phyloP scores from a whole-genome alignment of 257 asterid species.

The Jacaranda copaia region DNA sequence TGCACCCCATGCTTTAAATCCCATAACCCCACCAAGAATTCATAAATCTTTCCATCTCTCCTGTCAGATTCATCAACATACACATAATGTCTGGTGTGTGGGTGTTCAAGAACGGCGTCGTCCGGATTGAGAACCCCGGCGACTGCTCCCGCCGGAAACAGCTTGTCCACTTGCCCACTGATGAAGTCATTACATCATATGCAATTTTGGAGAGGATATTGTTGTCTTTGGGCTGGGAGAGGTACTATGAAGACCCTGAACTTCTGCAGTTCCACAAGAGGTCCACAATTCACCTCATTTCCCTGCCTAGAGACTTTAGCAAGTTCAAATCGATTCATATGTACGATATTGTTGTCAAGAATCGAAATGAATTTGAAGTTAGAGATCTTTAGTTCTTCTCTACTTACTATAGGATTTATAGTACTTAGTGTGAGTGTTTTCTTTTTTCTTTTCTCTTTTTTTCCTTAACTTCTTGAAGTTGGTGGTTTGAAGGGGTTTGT shows the following conservation, averaged over 20 bases:
- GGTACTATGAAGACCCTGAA: constrained; percentile 73
- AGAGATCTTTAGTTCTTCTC: constrained; percentile 36
- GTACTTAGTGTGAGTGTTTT: background rate
- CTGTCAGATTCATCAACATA: background rate
- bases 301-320: constrained; percentile 72
- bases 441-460: background rate
- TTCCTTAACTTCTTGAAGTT: background rate
- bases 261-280: constrained; percentile 75
- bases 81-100: constrained; percentile 67
- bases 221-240: constrained; percentile 70
- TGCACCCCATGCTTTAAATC: constrained; percentile 36
- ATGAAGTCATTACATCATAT: constrained; percentile 65
- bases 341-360: constrained; percentile 72
- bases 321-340: constrained; percentile 72
- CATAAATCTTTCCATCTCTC: background rate
- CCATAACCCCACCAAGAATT: constrained; percentile 14
- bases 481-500: background rate
- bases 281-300: constrained; percentile 71
- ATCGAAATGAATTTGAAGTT: constrained; percentile 68
- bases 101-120: constrained; percentile 75
- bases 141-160: constrained; percentile 55
- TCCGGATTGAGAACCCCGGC: constrained; percentile 63
- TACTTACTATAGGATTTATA: background rate
- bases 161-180: constrained; percentile 55
- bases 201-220: constrained; percentile 57